Base-by-base conservation (phyloP, 306 rosid genomes). In the Vicia faba region DNA sequence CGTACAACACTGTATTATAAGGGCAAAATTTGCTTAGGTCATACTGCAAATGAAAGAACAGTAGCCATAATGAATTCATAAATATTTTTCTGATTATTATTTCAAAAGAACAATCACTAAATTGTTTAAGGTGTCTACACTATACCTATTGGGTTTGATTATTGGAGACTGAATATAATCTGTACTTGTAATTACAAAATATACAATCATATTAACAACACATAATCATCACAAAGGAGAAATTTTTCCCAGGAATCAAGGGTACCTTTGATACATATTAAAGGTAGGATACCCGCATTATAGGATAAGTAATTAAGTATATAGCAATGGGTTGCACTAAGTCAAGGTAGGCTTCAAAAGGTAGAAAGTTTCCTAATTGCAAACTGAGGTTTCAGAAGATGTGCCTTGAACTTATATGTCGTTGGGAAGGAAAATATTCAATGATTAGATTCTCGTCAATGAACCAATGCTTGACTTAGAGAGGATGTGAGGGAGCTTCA, bases 21-120 rank as follows among this genome's bases (percentile, higher is more conserved):
- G 98, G 98, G 83, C 98, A 89, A 79, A 92, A 92, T 81, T 82
- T 89, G 60, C 85, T 81, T 44, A 92, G 89, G 68, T 92, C 85
- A 79, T 92, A 89, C 98, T 92, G 87, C 91, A 72, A 66, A 61
- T 9, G 64, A 68, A 57, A 65, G 5, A 74, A 64, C 40, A 67
- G 61, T 43, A 25, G 9, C 5, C 75, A 63, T 54, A 28, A 28
- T 28, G 29, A 26, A 26, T 26, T 26, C 29, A 26, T 26, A 26
- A 2, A 26, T 26, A 26, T 26, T 26, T 26, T 26, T 26, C 29
- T 26, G 29, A 26, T 1, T 26, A 26, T 26, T 26, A 26, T 26
- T 26, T 26, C 29, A 1, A 26, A 26, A 26, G 29, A 26, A 26
- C 29, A 26, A 26, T 26, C 29, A 26, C 29, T 26, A 26, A 26